phyloP scores from a whole-genome alignment of 1,139 yeast genomes.

The Casaregolazyma lundiana region DNA sequence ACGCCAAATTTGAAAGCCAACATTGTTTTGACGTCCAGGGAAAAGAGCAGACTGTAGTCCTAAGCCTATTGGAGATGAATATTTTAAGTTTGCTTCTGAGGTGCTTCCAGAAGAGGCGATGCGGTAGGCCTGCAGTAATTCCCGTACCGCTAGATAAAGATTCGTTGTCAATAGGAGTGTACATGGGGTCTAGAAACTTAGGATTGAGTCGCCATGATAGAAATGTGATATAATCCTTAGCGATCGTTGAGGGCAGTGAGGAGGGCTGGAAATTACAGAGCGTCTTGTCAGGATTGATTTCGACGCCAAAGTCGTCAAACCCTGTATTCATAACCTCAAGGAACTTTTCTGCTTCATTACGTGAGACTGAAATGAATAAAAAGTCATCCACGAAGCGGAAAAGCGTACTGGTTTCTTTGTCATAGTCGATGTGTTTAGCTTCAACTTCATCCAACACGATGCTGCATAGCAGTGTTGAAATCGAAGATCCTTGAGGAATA shows the following conservation, averaged over 20 bases:
- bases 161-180: not conserved
- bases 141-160: constrained; percentile 4
- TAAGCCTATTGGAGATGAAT: not conserved
- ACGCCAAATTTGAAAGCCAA: constrained; percentile 3
- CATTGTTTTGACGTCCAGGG: constrained; percentile 5
- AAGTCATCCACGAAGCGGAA: constrained; percentile 85
- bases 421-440: constrained; percentile 22
- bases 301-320: constrained; percentile 55
- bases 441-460: constrained; percentile 55
- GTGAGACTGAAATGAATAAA: constrained; percentile 52
- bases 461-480: constrained; percentile 75
- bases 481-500: constrained; percentile 79
- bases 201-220: constrained; percentile 16
- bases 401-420: constrained; percentile 36
- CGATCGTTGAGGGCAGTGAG: not conserved
- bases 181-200: constrained; percentile 15
- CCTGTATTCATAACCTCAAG: constrained; percentile 33
- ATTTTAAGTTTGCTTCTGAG: not conserved
- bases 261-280: constrained; percentile 28
- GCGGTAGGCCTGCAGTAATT: not conserved
- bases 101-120: not conserved
- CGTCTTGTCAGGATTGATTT: constrained; percentile 55
- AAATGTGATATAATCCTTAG: constrained; percentile 11
- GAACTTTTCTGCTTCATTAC: constrained; percentile 27
- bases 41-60: constrained; percentile 2